Evolutionary conservation across 2,329 filamentous ascomycete species (phyloP), one percentile per base, ranked within the genome.

Genomic region (Tolypocladium cylindrosporum): DNA sequence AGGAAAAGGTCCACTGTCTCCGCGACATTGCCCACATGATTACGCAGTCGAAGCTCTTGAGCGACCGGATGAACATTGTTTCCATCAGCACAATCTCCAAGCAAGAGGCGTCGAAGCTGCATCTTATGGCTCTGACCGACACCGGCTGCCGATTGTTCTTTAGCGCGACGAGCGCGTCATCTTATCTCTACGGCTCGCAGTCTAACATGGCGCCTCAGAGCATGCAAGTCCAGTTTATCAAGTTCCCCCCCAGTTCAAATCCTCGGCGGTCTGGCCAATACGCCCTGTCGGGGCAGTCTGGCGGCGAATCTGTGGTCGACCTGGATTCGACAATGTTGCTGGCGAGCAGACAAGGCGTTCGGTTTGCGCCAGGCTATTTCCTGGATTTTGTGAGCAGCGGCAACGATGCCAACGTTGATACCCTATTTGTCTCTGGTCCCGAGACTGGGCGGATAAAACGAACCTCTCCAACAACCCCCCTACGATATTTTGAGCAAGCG

Each of bases 161-260:
- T 57, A 97, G 91, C 68, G 91, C 93, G 6, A 96, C 91, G 0
- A 88, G 88, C 62, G 88, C 90, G 21, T 83, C 85, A 1, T 88
- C 79, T 0, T 86, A 87, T 74, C 82, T 79, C 70, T 78, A 84
- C 37, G 81, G 80, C 16, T 81, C 82, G 27, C 79, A 82, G 24
- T 80, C 83, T 9, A 86, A 80, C 59, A 71, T 79, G 59, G 86
- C 89, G 0, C 92, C 94, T 0, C 92, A 90, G 65, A 97, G 91
- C 73, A 97, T 99, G 91, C 92, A 97, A 72, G 86, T 97, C n/a
- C 89, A 95, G 65, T 94, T 96, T 68, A 90, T 99, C 72, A 95
- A 94, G 69, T 96, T 96, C 59, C 94, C 95, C 1, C 94, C 94
- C 57, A 72, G 68, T 61, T 61, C 67, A 24, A 63, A 55, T 24